These are phyloP conservation scores for Diophrys sp. DNA, from an alignment of 73 alveolate genomes.

Conservation along the genomic window DNA sequence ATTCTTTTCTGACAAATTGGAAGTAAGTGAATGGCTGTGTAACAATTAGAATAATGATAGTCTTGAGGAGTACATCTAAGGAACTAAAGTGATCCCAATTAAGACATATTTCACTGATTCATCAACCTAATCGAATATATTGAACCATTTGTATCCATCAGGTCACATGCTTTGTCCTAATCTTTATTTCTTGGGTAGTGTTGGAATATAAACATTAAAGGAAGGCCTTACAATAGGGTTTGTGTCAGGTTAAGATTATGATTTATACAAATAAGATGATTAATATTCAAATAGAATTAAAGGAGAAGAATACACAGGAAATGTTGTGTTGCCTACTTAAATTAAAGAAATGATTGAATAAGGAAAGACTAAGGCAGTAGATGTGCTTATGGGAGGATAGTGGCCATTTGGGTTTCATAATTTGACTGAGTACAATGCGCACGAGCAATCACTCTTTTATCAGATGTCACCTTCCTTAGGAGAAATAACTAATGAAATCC, in stretches of 20 bases:
- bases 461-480: not conserved
- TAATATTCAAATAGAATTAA: not conserved
- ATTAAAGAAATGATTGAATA: not conserved
- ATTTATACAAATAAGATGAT: constrained; percentile 5
- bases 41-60: not conserved
- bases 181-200: constrained; percentile 44
- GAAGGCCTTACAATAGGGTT: constrained; percentile 50
- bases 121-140: constrained; percentile 19
- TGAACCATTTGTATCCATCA: constrained; percentile 20
- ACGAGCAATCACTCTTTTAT: no score
- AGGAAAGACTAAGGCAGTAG: not conserved
- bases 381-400: no score
- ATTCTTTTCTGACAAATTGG: no score
- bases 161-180: constrained; percentile 21
- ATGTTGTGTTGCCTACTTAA: not conserved
- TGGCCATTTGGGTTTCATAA: no score
- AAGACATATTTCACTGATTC: constrained; percentile 13
- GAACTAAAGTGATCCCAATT: not conserved
- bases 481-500: not conserved
- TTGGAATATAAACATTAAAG: constrained; percentile 30
- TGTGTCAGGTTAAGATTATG: constrained; percentile 44
- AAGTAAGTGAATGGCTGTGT: no score
- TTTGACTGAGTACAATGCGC: no score
- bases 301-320: not conserved
- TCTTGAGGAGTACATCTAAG: not conserved